These are phyloP conservation scores for Ustilago bromivora DNA, from an alignment of 1,284 basidiomycete species.

Conservation along the genomic window DNA sequence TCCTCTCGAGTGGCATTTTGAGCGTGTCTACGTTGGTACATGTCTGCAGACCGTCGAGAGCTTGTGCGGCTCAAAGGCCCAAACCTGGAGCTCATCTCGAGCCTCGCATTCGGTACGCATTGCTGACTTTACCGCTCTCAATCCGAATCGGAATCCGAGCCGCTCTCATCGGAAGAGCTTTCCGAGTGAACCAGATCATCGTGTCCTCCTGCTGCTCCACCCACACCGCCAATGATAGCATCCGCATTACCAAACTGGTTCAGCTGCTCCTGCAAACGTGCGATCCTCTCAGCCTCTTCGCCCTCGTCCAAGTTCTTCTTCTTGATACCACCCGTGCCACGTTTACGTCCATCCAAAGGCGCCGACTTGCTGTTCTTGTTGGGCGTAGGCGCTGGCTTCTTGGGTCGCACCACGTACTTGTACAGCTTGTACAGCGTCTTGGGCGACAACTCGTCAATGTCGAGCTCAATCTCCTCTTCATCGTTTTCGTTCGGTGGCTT, in stretches of 20 bases:
- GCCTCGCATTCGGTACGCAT: not conserved
- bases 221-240: conserved; percentile 20
- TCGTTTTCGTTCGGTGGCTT: conserved; percentile 65
- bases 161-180: conserved; percentile 59
- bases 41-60: too few relatives aligned
- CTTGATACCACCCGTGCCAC: conserved; percentile 68
- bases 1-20: too few relatives aligned
- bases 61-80: too few relatives aligned
- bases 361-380: conserved; percentile 55
- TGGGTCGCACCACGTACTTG: conserved; percentile 68
- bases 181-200: conserved; percentile 68
- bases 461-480: conserved; percentile 69
- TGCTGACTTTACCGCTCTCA: conserved; percentile 8
- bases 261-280: conserved; percentile 66
- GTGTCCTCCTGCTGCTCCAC: conserved; percentile 54
- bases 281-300: conserved; percentile 67
- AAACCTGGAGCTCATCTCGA: too few relatives aligned
- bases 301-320: conserved; percentile 68
- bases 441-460: conserved; percentile 68
- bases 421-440: conserved; percentile 69
- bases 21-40: too few relatives aligned
- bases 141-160: conserved; percentile 53
- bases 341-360: conserved; percentile 66
- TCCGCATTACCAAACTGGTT: conserved; percentile 64
- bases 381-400: conserved; percentile 50